Evolutionary conservation across 2,329 filamentous ascomycete species (phyloP), one percentile per base, ranked within the genome.

Genomic region (Nemania sp.): DNA sequence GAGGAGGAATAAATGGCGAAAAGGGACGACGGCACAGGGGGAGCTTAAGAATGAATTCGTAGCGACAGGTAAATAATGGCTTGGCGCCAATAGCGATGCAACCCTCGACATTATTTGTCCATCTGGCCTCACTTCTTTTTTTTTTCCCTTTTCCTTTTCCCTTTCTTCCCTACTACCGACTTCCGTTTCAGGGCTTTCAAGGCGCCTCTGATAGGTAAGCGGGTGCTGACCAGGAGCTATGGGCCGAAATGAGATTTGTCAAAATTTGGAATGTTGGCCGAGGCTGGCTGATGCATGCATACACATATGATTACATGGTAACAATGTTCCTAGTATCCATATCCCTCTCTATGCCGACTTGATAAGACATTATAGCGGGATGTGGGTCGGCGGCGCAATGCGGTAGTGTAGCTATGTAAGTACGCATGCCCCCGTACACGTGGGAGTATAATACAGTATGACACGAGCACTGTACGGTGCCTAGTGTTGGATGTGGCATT

Each of bases 181-280:
- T 63, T 11, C 64, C 57, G 51, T 55, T 66, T 66, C 59, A 29
- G 53, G 61, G 45, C 47, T 24, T 53, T n/a, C 26, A 18, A 8
- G 52, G 32, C 35, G 59, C 53, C 41, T 54, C 20, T 59, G 55
- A 54, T 65, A 57, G 66, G 65, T 65, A 61, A 62, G 67, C 62
- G 29, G 35, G 53, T 56, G 64, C 57, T 59, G 60, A 67, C 60
- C 43, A 68, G 11, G 11, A 61, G 64, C 65, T 60, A 24, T 59
- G 26, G 24, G 38, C 57, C 47, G 56, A 64, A 64, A 66, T 67
- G 64, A 63, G 56, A 71, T 71, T 68, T 64, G 68, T 67, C 66
- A 62, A 69, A 66, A 72, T 71, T 71, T 72, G 68, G 70, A 71
- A 72, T 69, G 52, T 51, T 58, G 20, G 55, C 24, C 35, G 27